Evolutionary conservation across 768 basidiomycete species (phyloP), one percentile per base, ranked within the genome.

Genomic region (Naematelia aurantialba): DNA sequence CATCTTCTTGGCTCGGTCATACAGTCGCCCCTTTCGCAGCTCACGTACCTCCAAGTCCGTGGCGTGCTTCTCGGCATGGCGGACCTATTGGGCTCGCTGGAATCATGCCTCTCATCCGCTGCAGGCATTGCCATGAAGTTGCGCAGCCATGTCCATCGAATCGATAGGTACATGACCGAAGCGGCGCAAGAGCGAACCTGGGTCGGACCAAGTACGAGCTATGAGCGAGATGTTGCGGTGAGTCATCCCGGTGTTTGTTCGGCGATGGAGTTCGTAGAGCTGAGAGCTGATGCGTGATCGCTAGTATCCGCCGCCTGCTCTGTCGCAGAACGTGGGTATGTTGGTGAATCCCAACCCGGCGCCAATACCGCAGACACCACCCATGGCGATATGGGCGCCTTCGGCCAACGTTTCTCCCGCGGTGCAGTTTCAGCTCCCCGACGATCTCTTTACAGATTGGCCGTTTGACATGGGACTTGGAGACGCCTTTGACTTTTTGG

Each of bases 1-100:
- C 70, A 74, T 47, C 58, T 74, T 10, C 63, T 74, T 11, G 70
- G 66, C n/a, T 47, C 51, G 13, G 66, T 71, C 48, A 69, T 71
- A 21, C 68, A 69, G 24, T 53, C 54, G 2, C 69, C 72, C 11
- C 49, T 73, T 0, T 65, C 65, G 0, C 68, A 67, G 12, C 65
- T 59, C 25, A 50, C 49, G 2, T 71, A 68, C 45, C 55, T 74
- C 4, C 61, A 66, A 50, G 70, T 69, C 34, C 49, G 73, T 52
- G 62, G 58, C 10, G 66, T 69, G 3, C 49, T 74, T n/a, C 53
- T 71, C 21, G 55, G 60, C 30, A 59, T 74, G 59, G 69, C 69
- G 1, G 68, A 72, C 48, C 55, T 70, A 5, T 58, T 74, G 1
- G 44, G 64, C 4, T 49, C 58, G 2, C 53, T 74, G 3, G 73